Base-by-base conservation (phyloP, 1,284 basidiomycete genomes). In the Malassezia yamatoensis region DNA sequence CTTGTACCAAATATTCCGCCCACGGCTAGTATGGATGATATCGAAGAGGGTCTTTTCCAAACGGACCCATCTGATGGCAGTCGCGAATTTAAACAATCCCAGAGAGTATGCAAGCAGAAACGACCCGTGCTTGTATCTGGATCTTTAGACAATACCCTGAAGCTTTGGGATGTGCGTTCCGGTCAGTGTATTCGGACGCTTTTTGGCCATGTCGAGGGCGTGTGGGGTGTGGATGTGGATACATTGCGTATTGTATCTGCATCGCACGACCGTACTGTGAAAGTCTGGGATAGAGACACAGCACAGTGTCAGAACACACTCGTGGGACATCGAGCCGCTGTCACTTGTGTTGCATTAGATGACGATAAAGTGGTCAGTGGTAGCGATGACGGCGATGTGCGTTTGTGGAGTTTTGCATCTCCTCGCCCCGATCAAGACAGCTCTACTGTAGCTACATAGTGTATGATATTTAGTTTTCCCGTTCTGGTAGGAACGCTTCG, bases 311-410 rank as follows among this genome's bases (percentile, higher is more conserved):
- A 85, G 16, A 82, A 88, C 49, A 98, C 94, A 1, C 80, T 98
- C 5, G 87, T 94, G 16, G 93, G 91, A 1, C 94, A 98, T 74
- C 82, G 88, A 45, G 90, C 88, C 32, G 89, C 93, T 3, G 90
- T 96, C 45, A 96, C 88, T 16, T 89, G 88, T 66, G 78, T 96
- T 35, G 85, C 83, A 33, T 80, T 98, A 2, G 88, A 87, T 1
- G 93, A 96, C 75, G 91, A 96, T 76, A 91, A 91, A 78, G 88
- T 96, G 57, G 84, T 96, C 6, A 90, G 88, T 32, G 93, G 91
- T 2, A 87, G 88, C 58, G 93, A 96, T 75, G 89, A 94, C 67
- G 82, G 84, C 11, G 83, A 87, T 61, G 77, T 90, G 12, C 64
- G 64, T 38, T 63, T 74, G 16, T 72, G 69, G 66, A 63, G 61